phyloP scores from a whole-genome alignment of 1,284 basidiomycete species.

The Irpex sp. region DNA sequence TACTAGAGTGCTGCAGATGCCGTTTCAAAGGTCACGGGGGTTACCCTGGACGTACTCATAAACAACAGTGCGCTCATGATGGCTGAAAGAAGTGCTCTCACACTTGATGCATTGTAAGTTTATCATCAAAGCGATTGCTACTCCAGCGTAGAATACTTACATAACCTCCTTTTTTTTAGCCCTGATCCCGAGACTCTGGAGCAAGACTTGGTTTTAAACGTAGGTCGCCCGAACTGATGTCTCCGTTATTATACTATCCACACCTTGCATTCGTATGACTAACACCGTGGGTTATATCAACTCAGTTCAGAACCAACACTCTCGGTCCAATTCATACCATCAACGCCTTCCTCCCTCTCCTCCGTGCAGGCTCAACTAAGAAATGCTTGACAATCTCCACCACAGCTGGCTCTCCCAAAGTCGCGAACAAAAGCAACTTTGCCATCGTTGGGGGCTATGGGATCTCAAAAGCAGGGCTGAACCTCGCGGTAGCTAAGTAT shows the following conservation, averaged over 20 bases:
- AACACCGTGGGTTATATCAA: not conserved
- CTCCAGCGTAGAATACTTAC: too few relatives aligned
- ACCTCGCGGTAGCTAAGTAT: slow-evolving; percentile 37
- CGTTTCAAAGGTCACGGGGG: slow-evolving; percentile 24
- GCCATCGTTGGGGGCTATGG: slow-evolving; percentile 25
- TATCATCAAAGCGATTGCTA: not conserved
- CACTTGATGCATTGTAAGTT: slow-evolving; percentile 15
- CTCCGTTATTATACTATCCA: too few relatives aligned
- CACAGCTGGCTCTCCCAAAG: slow-evolving; percentile 25
- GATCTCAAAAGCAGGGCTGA: slow-evolving; percentile 35
- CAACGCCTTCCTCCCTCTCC: slow-evolving; percentile 34
- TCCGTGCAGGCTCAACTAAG: slow-evolving; percentile 32
- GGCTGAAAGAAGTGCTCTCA: not conserved
- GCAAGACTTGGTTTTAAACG: slow-evolving; percentile 18
- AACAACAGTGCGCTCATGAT: slow-evolving; percentile 27
- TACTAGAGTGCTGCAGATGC: slow-evolving; percentile 17
- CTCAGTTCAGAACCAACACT: slow-evolving; percentile 32
- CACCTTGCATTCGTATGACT: not conserved
- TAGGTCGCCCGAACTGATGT: slow-evolving; percentile 7
- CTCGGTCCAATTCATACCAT: slow-evolving; percentile 33
- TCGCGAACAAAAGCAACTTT: slow-evolving; percentile 6
- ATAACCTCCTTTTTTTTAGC: not conserved
- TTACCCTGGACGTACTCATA: slow-evolving; percentile 31
- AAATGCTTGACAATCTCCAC: slow-evolving; percentile 19
- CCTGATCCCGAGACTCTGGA: slow-evolving; percentile 16